Evolutionary conservation across 1,284 basidiomycete species (phyloP).

Genomic region (Cutaneotrichosporon mucoides): DNA sequence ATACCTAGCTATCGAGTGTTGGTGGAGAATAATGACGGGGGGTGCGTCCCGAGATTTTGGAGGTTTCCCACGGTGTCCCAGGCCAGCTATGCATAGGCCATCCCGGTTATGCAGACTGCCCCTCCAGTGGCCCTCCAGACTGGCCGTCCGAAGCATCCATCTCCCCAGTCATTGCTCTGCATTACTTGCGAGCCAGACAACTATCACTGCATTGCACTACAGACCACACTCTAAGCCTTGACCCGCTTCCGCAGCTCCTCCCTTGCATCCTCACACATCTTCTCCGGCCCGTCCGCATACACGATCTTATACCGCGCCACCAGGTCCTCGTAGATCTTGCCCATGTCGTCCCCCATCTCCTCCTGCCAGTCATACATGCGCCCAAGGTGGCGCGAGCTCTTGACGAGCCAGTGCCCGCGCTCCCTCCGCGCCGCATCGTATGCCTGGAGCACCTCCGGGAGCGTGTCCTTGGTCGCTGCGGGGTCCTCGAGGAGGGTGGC

Average conservation of each 20-base stretch:
- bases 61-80: neutral
- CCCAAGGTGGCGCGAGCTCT: constrained; percentile 13
- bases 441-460: constrained; percentile 9
- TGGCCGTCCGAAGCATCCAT: neutral
- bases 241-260: neutral
- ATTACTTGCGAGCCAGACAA: too few species aligned
- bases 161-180: too few species aligned
- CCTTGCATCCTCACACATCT: constrained; percentile 7
- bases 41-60: neutral
- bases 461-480: neutral
- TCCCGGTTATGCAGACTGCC: neutral
- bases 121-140: neutral
- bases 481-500: constrained; percentile 9
- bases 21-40: too few species aligned
- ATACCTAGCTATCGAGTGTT: neutral
- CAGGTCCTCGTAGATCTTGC: constrained; percentile 13
- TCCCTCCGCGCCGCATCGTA: constrained; percentile 15
- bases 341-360: constrained; percentile 15
- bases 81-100: too few species aligned
- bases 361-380: constrained; percentile 23
- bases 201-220: too few species aligned
- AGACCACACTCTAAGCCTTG: too few species aligned
- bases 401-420: constrained; percentile 19
- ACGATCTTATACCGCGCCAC: constrained; percentile 10
- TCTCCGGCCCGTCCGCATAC: constrained; percentile 8